Evolutionary conservation across 1,284 basidiomycete genomes (phyloP).

Genomic region (Ganoderma leucocontextum): DNA sequence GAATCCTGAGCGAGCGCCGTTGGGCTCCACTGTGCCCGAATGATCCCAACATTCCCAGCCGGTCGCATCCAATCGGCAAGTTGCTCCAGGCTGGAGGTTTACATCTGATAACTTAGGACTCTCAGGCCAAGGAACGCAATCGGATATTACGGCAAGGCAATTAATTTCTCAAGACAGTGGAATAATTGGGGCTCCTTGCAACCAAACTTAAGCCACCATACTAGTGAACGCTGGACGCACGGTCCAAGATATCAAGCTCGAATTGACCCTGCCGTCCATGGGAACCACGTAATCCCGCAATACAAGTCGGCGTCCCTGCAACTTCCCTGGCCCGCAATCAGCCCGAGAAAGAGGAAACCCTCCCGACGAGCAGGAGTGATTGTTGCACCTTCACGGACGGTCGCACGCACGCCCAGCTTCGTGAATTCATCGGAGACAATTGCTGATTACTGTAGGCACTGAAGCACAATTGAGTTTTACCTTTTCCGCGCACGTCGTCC

Average conservation of each 20-base stretch:
- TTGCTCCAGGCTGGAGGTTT: background rate
- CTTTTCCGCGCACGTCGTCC: slow-evolving; percentile 4
- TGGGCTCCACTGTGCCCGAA: background rate
- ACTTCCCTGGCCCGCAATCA: background rate
- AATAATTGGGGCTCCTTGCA: background rate
- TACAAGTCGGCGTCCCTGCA: background rate
- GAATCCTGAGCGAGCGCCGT: background rate
- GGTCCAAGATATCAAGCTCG: background rate
- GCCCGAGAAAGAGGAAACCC: background rate
- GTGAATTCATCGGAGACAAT: slow-evolving; percentile 5
- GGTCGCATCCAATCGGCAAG: background rate
- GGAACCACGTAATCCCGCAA: slow-evolving; percentile 2
- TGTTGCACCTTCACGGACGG: background rate
- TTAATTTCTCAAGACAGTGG: background rate
- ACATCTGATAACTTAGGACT: background rate
- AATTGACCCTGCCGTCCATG: background rate
- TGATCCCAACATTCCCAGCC: background rate
- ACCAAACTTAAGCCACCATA: background rate
- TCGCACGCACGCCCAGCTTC: background rate
- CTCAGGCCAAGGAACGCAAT: background rate
- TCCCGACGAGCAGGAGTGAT: background rate
- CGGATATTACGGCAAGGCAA: background rate
- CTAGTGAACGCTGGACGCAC: background rate
- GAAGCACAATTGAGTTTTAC: slow-evolving; percentile 7
- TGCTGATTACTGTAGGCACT: background rate